Evolutionary conservation across 257 asterid species (phyloP), one percentile per base, ranked within the genome.

Genomic region (Nicotiana obtusifolia): DNA sequence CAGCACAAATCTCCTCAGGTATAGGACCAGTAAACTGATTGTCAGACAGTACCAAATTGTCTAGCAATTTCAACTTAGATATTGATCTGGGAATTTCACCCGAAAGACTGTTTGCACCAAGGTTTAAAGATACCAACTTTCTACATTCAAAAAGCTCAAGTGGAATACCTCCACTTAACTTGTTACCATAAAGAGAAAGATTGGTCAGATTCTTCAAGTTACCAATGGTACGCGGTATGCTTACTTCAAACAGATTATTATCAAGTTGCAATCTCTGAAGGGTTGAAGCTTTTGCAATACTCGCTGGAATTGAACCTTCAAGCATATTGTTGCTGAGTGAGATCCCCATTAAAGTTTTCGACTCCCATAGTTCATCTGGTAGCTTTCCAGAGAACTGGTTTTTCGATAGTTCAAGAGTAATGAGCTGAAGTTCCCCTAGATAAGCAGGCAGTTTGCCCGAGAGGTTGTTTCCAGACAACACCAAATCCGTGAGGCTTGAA

Each of bases 1-100:
- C 94, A 0, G 93, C 88, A 82, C 98, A 94, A 49, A 94, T 88
- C 78, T 91, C 96, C 68, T 87, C 87, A 6, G 98, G 98, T 82
- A 94, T 90, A 41, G 83, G 44, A 61, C 98, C 98, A 16, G 91
- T 84, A 30, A 94, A 61, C 5, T 30, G 82, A 85, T 94, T 94
- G 54, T 88, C 76, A 10, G 97, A 92, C 68, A 94, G 91, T 64
- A 93, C 94, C 86, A 93, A 88, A 84, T 92, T 94, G 89, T 93
- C 97, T 1, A 94, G 88, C 75, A 88, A 54, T 80, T 87, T 88
- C 82, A 92, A 64, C 80, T 86, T 82, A 33, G 96, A 87, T 77
- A 94, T 91, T 26, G 83, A 65, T 65, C 67, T 87, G 6, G 95
- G 93, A 67, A 94, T 93, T 8, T 56, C 53, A 62, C 98, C 96